A percentile compares a stretch with the other conserved stretches of the same genome.
phyloP scores from a whole-genome alignment of 345 rosid genomes.

The Pistacia integerrima region DNA sequence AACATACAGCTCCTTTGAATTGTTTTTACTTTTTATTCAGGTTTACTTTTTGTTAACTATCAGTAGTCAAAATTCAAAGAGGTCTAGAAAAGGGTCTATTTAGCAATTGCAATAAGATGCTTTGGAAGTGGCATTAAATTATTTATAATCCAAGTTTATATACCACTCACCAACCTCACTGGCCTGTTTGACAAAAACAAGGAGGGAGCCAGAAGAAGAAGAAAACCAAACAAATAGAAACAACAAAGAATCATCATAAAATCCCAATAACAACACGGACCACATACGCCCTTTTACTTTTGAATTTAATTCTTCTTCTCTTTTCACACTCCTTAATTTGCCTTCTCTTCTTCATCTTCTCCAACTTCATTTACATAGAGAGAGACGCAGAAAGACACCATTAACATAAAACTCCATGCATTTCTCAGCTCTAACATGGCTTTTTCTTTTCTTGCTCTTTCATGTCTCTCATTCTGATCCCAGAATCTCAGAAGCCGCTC shows the following conservation, averaged over 20 bases:
- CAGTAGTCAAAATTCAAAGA: no score
- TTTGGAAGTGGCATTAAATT: not conserved
- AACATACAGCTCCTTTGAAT: no score
- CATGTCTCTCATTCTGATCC: constrained; percentile 35
- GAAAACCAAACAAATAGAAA: not conserved
- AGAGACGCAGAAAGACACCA: not conserved
- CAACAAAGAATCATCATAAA: not conserved
- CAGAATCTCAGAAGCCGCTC: constrained; percentile 40
- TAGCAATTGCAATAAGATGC: not conserved
- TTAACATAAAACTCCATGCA: not conserved
- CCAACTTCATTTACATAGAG: not conserved
- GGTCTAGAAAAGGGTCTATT: no score
- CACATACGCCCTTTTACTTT: no score
- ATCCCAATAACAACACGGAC: no score
- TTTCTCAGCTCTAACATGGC: not conserved
- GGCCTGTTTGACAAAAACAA: not conserved
- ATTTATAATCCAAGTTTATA: not conserved
- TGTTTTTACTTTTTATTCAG: no score
- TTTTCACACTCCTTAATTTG: not conserved
- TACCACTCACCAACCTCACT: not conserved
- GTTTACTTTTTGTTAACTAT: no score
- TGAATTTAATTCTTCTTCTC: no score
- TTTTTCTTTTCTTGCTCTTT: constrained; percentile 15
- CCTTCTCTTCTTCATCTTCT: not conserved
- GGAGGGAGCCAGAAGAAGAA: not conserved